A percentile compares a stretch with the other conserved stretches of the same genome.
These are phyloP conservation scores for Ambrosia trifida DNA, from an alignment of 129 eudicot species.

Conservation along the genomic window DNA sequence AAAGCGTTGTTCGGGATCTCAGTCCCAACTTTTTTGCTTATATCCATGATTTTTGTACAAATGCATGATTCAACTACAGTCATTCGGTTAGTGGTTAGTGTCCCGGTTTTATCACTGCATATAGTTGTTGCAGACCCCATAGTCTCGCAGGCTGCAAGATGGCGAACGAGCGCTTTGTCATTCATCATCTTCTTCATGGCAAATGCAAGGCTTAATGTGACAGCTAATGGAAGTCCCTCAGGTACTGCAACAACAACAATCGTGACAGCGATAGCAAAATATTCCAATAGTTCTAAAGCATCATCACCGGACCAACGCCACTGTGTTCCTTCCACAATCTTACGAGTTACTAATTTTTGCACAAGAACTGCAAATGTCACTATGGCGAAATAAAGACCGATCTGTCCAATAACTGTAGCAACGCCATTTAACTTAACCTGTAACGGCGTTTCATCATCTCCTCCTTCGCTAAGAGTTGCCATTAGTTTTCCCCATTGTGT, in stretches of 20 bases:
- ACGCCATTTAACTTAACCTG: constrained; percentile 95
- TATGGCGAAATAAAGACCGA: constrained; percentile 84
- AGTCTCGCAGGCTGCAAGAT: constrained; percentile 95
- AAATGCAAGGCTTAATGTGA: constrained; percentile 86
- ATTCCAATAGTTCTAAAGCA: constrained; percentile 71
- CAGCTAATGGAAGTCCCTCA: constrained; percentile 94
- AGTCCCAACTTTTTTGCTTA: constrained; percentile 37
- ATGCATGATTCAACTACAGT: constrained; percentile 93
- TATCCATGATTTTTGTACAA: constrained; percentile 58
- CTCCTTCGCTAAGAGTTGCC: constrained; percentile 98
- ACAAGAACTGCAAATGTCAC: constrained; percentile 88
- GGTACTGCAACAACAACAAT: constrained; percentile 98
- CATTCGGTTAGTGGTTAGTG: constrained; percentile 87
- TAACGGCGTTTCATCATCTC: constrained; percentile 94
- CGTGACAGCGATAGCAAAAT: constrained; percentile 89
- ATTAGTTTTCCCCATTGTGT: constrained; percentile 97
- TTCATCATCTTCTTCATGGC: constrained; percentile 99
- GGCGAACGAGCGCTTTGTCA: constrained; percentile 90
- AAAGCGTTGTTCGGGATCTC: constrained; percentile 52
- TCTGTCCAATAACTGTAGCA: constrained; percentile 87
- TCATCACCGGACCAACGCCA: constrained; percentile 80
- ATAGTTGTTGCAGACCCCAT: constrained; percentile 98
- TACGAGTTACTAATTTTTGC: constrained; percentile 60
- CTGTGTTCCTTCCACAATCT: constrained; percentile 50
- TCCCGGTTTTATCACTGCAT: constrained; percentile 97